Conservation (phyloP, 352 stramenopile species). For the Phytophthora constricta region DNA sequence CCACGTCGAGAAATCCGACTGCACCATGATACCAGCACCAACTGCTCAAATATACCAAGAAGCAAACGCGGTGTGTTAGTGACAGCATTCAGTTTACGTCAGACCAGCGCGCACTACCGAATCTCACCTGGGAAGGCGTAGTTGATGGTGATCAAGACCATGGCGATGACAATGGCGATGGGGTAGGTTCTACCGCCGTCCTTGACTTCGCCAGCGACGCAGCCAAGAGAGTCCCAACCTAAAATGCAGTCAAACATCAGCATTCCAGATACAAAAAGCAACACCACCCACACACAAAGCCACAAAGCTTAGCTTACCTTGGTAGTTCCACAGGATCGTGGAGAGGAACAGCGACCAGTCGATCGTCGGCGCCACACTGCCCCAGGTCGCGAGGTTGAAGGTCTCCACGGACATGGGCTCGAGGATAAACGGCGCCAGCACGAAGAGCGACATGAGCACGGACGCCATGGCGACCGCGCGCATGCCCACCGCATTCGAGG, state of each 20-base stretch:
- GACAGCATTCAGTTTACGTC: background rate
- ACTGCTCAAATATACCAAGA: constrained; percentile 38
- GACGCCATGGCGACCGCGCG: constrained; percentile 75
- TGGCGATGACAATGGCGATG: constrained; percentile 85
- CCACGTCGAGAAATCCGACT: constrained; percentile 74
- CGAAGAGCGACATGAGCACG: constrained; percentile 84
- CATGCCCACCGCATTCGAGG: constrained; percentile 78
- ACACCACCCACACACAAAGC: background rate
- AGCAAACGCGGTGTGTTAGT: too few relatives aligned
- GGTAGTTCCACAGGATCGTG: constrained; percentile 88
- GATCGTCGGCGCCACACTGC: constrained; percentile 66
- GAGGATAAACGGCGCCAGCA: constrained; percentile 81
- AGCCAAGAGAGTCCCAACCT: constrained; percentile 86
- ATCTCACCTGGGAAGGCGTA: constrained; percentile 76
- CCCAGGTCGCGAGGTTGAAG: constrained; percentile 81
- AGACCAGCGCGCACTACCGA: background rate
- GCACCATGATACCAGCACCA: constrained; percentile 77
- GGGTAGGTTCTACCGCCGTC: constrained; percentile 81
- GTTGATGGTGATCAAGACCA: constrained; percentile 85
- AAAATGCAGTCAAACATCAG: background rate
- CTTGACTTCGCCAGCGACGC: constrained; percentile 86
- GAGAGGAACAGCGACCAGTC: constrained; percentile 89
- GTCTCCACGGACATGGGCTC: constrained; percentile 75
- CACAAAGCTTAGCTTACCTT: constrained; percentile 44
- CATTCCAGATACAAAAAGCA: background rate